Evolutionary conservation across 495 filamentous ascomycete species (phyloP).

Genomic region (Aspergillus biplanus): DNA sequence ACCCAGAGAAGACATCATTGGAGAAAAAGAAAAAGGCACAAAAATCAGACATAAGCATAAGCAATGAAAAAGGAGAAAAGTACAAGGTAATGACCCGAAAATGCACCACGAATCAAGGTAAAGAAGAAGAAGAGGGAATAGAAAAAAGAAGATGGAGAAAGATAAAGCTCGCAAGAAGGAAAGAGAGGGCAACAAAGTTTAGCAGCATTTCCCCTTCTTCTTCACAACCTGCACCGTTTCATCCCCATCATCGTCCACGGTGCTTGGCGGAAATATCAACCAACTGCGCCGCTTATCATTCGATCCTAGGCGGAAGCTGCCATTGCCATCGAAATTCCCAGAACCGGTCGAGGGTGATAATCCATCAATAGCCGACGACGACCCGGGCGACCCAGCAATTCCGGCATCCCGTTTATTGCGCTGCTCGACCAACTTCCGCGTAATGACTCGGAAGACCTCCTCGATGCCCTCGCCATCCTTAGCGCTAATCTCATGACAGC

Average conservation of each 20-base stretch:
- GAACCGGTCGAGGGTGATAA: slow-evolving; percentile 11
- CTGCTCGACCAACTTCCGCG: slow-evolving; percentile 92
- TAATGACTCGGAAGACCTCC: slow-evolving; percentile 94
- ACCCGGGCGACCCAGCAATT: slow-evolving; percentile 43
- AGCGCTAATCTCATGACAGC: slow-evolving; percentile 94
- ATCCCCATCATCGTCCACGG: slow-evolving; percentile 40
- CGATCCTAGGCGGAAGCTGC: slow-evolving; percentile 50
- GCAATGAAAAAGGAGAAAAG: background rate
- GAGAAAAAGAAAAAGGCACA: no score
- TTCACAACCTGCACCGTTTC: slow-evolving; percentile 29
- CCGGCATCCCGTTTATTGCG: slow-evolving; percentile 65
- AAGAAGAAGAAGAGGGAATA: background rate
- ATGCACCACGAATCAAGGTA: background rate
- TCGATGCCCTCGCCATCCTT: slow-evolving; percentile 96
- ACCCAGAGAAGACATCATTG: no score
- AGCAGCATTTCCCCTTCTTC: slow-evolving; percentile 47
- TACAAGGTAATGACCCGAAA: background rate
- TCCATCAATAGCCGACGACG: slow-evolving; percentile 25
- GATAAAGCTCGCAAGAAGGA: background rate
- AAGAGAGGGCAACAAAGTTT: slow-evolving; percentile 19
- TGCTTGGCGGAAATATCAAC: slow-evolving; percentile 54
- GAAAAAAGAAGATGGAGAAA: no score
- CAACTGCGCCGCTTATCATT: slow-evolving; percentile 56
- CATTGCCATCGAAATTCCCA: slow-evolving; percentile 34
- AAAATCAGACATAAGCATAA: no score